A percentile compares a stretch with the other conserved stretches of the same genome.
Conservation (phyloP, 2,329 filamentous ascomycete genomes). For the Fusarium pseudocircinatum region DNA sequence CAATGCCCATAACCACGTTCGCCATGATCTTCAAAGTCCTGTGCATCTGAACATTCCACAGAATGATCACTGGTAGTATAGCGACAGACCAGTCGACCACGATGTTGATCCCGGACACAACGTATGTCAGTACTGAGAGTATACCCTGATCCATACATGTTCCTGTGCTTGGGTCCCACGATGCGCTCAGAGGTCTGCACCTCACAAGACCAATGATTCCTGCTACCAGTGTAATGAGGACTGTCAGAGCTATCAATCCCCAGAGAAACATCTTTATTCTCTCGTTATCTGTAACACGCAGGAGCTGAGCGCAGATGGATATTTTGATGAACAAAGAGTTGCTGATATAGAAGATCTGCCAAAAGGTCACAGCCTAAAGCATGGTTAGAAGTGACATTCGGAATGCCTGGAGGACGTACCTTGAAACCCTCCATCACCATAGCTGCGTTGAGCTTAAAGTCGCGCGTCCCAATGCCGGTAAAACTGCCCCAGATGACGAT, state of each 20-base stretch:
- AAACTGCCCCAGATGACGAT: constrained; percentile 8
- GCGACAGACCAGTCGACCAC: constrained; percentile 10
- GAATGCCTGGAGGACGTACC: background rate
- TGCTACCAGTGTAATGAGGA: background rate
- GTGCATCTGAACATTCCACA: constrained; percentile 14
- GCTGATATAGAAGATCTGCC: constrained; percentile 16
- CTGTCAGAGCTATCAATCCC: background rate
- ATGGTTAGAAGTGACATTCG: rapidly evolving
- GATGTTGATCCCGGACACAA: constrained; percentile 16
- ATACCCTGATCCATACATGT: constrained; percentile 1
- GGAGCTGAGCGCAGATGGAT: constrained; percentile 12
- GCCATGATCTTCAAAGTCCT: background rate
- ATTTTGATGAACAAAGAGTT: constrained; percentile 8
- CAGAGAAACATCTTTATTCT: background rate
- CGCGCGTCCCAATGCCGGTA: background rate
- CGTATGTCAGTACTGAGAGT: constrained; percentile 5
- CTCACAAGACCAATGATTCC: background rate
- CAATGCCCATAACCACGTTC: background rate
- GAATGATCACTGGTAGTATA: constrained; percentile 1
- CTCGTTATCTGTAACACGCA: background rate
- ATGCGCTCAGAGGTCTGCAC: constrained; percentile 2
- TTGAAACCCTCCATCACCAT: constrained; percentile 12
- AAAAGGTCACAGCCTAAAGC: background rate
- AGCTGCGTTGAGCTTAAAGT: background rate
- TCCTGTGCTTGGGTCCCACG: background rate